phyloP scores from a whole-genome alignment of 2,329 filamentous ascomycete genomes.

The Intubia oerlemansii region DNA sequence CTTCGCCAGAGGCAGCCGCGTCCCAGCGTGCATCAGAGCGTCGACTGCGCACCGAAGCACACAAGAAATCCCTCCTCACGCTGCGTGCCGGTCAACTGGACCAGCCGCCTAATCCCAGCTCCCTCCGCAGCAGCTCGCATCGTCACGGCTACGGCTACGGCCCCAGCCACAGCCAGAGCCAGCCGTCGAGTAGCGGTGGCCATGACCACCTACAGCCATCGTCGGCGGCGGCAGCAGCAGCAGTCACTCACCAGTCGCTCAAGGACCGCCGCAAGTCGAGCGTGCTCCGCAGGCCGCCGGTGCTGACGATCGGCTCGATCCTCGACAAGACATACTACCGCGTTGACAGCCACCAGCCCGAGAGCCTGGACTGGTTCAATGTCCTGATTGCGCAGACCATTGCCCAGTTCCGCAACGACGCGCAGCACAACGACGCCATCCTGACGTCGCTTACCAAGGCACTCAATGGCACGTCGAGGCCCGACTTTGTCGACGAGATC shows the following conservation, averaged over 20 bases:
- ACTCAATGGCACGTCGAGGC: slow-evolving; percentile 69
- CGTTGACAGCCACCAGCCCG: slow-evolving; percentile 82
- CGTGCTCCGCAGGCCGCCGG: slow-evolving; percentile 50
- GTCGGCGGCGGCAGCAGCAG: slow-evolving; percentile 12
- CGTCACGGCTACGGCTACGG: slow-evolving; percentile 1
- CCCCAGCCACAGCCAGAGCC: no score
- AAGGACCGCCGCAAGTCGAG: slow-evolving; percentile 30
- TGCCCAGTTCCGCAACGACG: slow-evolving; percentile 82
- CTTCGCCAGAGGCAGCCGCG: slow-evolving; percentile 62
- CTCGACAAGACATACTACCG: slow-evolving; percentile 96
- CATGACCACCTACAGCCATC: slow-evolving; percentile 8
- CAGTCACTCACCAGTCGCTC: slow-evolving; percentile 38
- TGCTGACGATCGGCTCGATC: slow-evolving; percentile 80
- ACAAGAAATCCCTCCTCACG: slow-evolving; percentile 52
- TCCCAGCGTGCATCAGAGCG: slow-evolving; percentile 54
- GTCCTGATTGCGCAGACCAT: slow-evolving; percentile 92
- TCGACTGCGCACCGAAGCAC: slow-evolving; percentile 50
- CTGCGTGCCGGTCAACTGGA: slow-evolving; percentile 23
- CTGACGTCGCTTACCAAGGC: slow-evolving; percentile 66
- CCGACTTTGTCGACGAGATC: slow-evolving; percentile 85
- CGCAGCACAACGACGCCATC: slow-evolving; percentile 78
- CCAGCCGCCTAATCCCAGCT: slow-evolving; percentile 2
- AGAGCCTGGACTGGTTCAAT: slow-evolving; percentile 97
- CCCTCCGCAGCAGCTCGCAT: slow-evolving; percentile 11
- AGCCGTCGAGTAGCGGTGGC: neutral